These are phyloP conservation scores for Leptomonas seymouri DNA, from an alignment of 208 protist genomes.

Conservation along the genomic window DNA sequence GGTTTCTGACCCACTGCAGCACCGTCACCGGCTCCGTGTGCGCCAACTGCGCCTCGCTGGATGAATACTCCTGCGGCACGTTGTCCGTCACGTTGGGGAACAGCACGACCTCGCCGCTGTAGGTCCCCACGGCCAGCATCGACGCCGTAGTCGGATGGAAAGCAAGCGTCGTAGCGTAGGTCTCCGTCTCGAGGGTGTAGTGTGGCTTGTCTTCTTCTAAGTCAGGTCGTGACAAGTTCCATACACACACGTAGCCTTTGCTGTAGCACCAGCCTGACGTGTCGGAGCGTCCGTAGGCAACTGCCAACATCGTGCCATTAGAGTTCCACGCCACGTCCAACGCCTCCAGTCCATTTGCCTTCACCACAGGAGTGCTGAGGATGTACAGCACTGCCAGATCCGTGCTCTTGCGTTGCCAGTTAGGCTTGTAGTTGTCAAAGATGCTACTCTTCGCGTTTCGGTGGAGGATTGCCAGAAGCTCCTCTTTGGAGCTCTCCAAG, in stretches of 20 bases:
- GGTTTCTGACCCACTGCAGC: slow-evolving; percentile 80
- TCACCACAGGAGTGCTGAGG: slow-evolving; percentile 58
- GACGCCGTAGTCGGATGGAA: slow-evolving; percentile 85
- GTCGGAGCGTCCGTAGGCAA: slow-evolving; percentile 86
- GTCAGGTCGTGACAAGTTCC: slow-evolving; percentile 77
- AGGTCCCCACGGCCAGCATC: slow-evolving; percentile 88
- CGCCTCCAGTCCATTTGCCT: slow-evolving; percentile 73
- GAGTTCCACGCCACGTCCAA: slow-evolving; percentile 83
- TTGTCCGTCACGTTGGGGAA: slow-evolving; percentile 64
- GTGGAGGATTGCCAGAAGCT: slow-evolving; percentile 68
- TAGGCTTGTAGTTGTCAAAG: slow-evolving; percentile 87
- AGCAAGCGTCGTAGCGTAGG: slow-evolving; percentile 76
- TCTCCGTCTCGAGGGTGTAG: slow-evolving; percentile 78
- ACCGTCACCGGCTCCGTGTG: slow-evolving; percentile 82
- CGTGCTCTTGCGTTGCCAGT: slow-evolving; percentile 76
- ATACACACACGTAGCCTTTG: slow-evolving; percentile 81
- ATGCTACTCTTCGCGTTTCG: slow-evolving; percentile 67
- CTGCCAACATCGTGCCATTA: slow-evolving; percentile 83
- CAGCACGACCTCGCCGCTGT: slow-evolving; percentile 87
- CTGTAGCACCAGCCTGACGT: slow-evolving; percentile 87
- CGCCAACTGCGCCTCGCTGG: slow-evolving; percentile 23
- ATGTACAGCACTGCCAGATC: slow-evolving; percentile 67
- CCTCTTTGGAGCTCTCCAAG: slow-evolving; percentile 52
- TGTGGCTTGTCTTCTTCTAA: slow-evolving; percentile 63
- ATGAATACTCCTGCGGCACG: slow-evolving; percentile 45